Conservation (phyloP, 2,329 filamentous ascomycete species). For the Salinomyces thailandicus region DNA sequence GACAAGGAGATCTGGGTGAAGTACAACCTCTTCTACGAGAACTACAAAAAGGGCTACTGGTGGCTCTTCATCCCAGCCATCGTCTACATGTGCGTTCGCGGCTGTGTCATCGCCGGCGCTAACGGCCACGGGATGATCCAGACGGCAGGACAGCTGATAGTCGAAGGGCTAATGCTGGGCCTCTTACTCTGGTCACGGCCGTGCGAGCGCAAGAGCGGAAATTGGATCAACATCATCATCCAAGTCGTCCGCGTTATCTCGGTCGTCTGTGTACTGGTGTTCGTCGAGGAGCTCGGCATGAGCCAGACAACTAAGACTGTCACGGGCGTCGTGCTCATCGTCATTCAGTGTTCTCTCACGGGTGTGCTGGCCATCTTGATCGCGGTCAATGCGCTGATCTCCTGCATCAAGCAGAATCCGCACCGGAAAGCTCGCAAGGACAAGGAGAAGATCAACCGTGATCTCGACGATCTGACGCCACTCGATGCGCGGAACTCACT, state of each 20-base stretch:
- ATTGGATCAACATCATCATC: constrained; percentile 88
- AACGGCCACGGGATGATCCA: constrained; percentile 80
- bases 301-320: constrained; percentile 87
- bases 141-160: constrained; percentile 64
- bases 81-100: constrained; percentile 82
- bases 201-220: constrained; percentile 75
- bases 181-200: constrained; percentile 77
- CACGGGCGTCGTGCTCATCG: constrained; percentile 84
- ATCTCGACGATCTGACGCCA: constrained; percentile 73
- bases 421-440: constrained; percentile 83
- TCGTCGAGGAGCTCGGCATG: constrained; percentile 86
- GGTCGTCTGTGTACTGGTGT: constrained; percentile 78
- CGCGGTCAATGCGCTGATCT: constrained; percentile 74
- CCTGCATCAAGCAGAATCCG: constrained; percentile 77
- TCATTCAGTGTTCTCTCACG: constrained; percentile 77
- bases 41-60: constrained; percentile 91
- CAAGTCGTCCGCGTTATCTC: constrained; percentile 82
- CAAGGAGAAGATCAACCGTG: constrained; percentile 69
- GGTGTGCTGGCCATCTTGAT: constrained; percentile 78
- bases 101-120: constrained; percentile 70
- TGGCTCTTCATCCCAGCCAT: constrained; percentile 91
- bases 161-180: constrained; percentile 69
- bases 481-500: constrained; percentile 81
- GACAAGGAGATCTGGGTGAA: constrained; percentile 86
- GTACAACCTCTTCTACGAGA: constrained; percentile 96